A percentile compares a stretch with the other conserved stretches of the same genome.
Evolutionary conservation across 2,329 filamentous ascomycete species (phyloP).

Genomic region (Blastomyces gilchristii): DNA sequence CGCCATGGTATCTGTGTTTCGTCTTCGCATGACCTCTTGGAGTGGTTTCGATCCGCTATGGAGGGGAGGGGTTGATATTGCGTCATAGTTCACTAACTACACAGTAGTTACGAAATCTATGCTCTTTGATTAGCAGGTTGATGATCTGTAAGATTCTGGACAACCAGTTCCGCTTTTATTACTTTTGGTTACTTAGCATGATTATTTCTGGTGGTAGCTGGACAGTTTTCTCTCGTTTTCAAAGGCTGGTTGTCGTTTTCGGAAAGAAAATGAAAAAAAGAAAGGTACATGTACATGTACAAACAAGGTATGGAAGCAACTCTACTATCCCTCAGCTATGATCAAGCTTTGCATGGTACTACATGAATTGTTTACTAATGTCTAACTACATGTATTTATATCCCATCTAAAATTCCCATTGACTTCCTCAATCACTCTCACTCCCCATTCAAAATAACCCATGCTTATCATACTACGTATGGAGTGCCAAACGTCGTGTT

Average conservation of each 20-base stretch:
- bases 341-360: too few relatives aligned
- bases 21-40: too few relatives aligned
- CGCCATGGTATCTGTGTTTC: background rate
- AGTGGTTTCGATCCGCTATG: too few relatives aligned
- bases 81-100: background rate
- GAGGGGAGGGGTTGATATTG: background rate
- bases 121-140: background rate
- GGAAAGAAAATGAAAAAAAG: background rate
- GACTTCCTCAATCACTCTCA: background rate
- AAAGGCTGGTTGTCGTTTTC: background rate
- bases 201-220: background rate
- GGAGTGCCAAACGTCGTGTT: background rate
- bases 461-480: background rate
- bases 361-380: background rate
- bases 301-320: too few relatives aligned
- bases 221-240: background rate
- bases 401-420: background rate
- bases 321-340: too few relatives aligned
- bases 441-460: background rate
- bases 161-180: background rate
- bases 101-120: too few relatives aligned
- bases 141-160: background rate
- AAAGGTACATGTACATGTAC: too few relatives aligned
- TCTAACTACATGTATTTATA: background rate
- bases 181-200: background rate